Percentiles rank a stretch among this genome's conserved stretches.
Conservation (phyloP, 2,329 filamentous ascomycete genomes). For the Colletotrichum falcatum region DNA sequence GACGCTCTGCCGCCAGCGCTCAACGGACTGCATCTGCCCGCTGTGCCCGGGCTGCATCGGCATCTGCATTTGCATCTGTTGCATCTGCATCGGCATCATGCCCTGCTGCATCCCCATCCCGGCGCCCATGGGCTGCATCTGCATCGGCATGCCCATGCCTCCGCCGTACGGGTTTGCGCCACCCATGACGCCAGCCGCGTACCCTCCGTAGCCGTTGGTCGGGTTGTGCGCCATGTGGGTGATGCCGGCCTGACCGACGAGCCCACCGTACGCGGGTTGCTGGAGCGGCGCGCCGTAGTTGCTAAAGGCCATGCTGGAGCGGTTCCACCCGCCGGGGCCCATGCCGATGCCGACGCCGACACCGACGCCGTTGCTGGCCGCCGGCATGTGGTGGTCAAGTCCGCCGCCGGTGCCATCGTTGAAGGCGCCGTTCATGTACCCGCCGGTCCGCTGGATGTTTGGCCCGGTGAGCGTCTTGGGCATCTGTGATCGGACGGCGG, state of each 20-base stretch:
- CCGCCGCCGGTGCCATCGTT: conserved; percentile 66
- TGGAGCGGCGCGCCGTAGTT: conserved; percentile 45
- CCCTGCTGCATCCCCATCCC: conserved; percentile 41
- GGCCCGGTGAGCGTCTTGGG: conserved; percentile 54
- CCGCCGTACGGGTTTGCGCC: conserved; percentile 41
- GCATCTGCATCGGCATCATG: conserved; percentile 43
- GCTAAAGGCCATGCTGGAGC: conserved; percentile 48
- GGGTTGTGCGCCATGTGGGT: conserved; percentile 28
- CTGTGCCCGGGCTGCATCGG: conserved; percentile 38
- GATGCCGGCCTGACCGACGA: conserved; percentile 27
- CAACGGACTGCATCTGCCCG: conserved; percentile 40
- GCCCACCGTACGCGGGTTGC: conserved; percentile 42
- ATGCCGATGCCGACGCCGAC: conserved; percentile 45
- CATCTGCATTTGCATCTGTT: conserved; percentile 42
- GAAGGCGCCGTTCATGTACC: conserved; percentile 64
- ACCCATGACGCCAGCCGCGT: conserved; percentile 42
- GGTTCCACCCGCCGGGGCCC: conserved; percentile 40
- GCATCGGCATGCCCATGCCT: conserved; percentile 43
- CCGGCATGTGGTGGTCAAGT: conserved; percentile 43
- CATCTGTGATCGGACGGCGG: conserved; percentile 62
- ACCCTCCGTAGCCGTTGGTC: conserved; percentile 23
- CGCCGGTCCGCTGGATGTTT: conserved; percentile 53
- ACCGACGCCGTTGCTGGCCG: conserved; percentile 45
- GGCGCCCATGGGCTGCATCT: conserved; percentile 38
- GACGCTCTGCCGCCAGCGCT: conserved; percentile 58